Percentiles rank a stretch among this genome's conserved stretches.
Evolutionary conservation across 352 stramenopile species (phyloP).

Genomic region (Plasmopara halstedii): DNA sequence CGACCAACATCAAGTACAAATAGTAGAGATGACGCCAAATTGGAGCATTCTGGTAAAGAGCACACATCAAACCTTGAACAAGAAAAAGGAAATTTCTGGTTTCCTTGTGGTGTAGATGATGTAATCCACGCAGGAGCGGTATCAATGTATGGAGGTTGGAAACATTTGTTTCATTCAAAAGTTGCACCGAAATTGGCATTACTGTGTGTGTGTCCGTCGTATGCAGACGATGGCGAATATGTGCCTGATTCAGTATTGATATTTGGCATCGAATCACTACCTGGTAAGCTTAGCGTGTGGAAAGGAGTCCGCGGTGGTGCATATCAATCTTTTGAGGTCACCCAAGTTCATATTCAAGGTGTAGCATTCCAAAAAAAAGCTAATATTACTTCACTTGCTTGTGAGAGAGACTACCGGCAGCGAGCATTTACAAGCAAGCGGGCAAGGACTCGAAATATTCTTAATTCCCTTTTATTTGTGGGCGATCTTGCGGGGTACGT

Average conservation of each 20-base stretch:
- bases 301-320: slow-evolving; percentile 38
- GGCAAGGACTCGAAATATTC: slow-evolving; percentile 18
- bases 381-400: slow-evolving; percentile 68
- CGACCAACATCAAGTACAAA: neutral
- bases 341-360: slow-evolving; percentile 43
- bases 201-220: slow-evolving; percentile 63
- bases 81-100: slow-evolving; percentile 17
- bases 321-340: slow-evolving; percentile 38
- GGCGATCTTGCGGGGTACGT: slow-evolving; percentile 46
- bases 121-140: slow-evolving; percentile 57
- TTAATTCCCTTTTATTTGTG: slow-evolving; percentile 77
- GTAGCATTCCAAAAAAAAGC: slow-evolving; percentile 32
- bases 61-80: slow-evolving; percentile 26
- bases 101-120: slow-evolving; percentile 18
- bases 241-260: slow-evolving; percentile 58
- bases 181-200: slow-evolving; percentile 27
- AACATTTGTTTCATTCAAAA: slow-evolving; percentile 30
- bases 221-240: slow-evolving; percentile 72
- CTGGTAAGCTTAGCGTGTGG: slow-evolving; percentile 52
- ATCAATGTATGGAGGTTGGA: slow-evolving; percentile 74
- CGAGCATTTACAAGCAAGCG: slow-evolving; percentile 58
- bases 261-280: slow-evolving; percentile 46
- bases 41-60: slow-evolving; percentile 18
- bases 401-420: slow-evolving; percentile 75
- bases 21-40: neutral